Evolutionary conservation across 1,284 basidiomycete species (phyloP), one percentile per base, ranked within the genome.

Genomic region (Naganishia sp.): DNA sequence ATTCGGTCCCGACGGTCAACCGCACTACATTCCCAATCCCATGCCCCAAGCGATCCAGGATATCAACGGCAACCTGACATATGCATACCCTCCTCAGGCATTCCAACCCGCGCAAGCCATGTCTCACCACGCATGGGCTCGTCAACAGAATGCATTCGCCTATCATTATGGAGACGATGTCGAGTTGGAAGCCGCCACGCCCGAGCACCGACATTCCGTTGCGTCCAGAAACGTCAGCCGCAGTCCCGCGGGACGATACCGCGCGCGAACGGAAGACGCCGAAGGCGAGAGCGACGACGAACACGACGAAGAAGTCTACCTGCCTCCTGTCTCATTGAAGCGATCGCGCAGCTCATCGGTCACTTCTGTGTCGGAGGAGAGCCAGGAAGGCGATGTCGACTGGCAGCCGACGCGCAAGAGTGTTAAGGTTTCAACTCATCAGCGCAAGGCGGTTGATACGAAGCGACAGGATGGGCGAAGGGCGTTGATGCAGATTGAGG

Each of bases 1-100:
- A 13, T 61, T 61, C 15, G 49, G 47, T 11, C 35, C 58, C 13
- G 58, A 61, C 17, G 58, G 58, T 4, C 58, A 61, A 41, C 47
- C 58, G n/a, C 58, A 61, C 35, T 61, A 61, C 49, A 42, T 61
- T 13, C 11, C 58, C 39, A 61, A 61, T 39, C 5, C 57, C 11
- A 60, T 60, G 57, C 46, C 57, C 41, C 57, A 61, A 18, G 47
- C 58, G 21, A 61, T 61, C 11, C n/a, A 43, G 17, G 58, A 61
- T 41, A 61, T 61, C 32, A 61, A 61, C 58, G 58, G 58, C 10
- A 61, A 51, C 45, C 35, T 61, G n/a, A 61, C 54, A 6, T 51
- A 53, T 42, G 57, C 65, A 6, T 66, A 66, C 23, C 65, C 65
- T 11, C 65, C 65, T 39, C 65, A 66, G 17, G 65, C 65, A 46